Percentiles rank a stretch among this genome's conserved stretches.
phyloP scores from a whole-genome alignment of 2,329 filamentous ascomycete species.

The Neophaeococcomyces mojaviensis region DNA sequence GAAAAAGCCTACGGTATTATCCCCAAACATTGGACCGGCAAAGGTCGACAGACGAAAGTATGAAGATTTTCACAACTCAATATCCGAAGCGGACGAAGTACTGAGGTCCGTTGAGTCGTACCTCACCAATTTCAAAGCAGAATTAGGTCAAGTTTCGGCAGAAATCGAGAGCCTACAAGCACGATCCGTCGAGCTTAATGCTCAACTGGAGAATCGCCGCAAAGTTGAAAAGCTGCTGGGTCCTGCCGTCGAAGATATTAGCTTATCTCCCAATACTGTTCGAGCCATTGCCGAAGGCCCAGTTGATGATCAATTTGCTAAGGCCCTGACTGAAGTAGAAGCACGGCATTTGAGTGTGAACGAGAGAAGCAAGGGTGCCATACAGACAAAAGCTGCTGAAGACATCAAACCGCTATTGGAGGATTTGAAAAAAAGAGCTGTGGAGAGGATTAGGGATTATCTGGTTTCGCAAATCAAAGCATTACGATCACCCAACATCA shows the following conservation, averaged over 20 bases:
- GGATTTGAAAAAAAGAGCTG: slow-evolving; percentile 69
- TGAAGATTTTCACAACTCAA: slow-evolving; percentile 83
- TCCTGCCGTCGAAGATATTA: slow-evolving; percentile 85
- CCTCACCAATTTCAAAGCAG: slow-evolving; percentile 84
- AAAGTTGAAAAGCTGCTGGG: slow-evolving; percentile 81
- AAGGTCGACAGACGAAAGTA: slow-evolving; percentile 77
- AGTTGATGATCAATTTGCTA: slow-evolving; percentile 85
- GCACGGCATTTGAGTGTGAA: slow-evolving; percentile 66
- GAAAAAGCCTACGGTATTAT: slow-evolving; percentile 62
- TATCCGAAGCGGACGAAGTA: slow-evolving; percentile 80
- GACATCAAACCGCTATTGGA: slow-evolving; percentile 80
- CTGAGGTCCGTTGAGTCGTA: slow-evolving; percentile 89
- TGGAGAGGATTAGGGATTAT: slow-evolving; percentile 89
- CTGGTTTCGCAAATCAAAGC: slow-evolving; percentile 92
- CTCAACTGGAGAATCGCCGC: slow-evolving; percentile 79
- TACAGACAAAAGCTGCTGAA: slow-evolving; percentile 64
- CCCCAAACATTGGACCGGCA: slow-evolving; percentile 47
- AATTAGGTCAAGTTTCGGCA: slow-evolving; percentile 82
- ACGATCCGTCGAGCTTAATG: slow-evolving; percentile 73
- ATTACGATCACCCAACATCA: slow-evolving; percentile 87
- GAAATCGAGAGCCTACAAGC: slow-evolving; percentile 92
- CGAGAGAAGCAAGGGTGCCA: slow-evolving; percentile 53
- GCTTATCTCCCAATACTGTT: slow-evolving; percentile 75
- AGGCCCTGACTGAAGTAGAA: slow-evolving; percentile 74
- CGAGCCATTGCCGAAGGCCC: slow-evolving; percentile 78